phyloP scores from a whole-genome alignment of 495 filamentous ascomycete genomes.

The Penicillium argentinense region DNA sequence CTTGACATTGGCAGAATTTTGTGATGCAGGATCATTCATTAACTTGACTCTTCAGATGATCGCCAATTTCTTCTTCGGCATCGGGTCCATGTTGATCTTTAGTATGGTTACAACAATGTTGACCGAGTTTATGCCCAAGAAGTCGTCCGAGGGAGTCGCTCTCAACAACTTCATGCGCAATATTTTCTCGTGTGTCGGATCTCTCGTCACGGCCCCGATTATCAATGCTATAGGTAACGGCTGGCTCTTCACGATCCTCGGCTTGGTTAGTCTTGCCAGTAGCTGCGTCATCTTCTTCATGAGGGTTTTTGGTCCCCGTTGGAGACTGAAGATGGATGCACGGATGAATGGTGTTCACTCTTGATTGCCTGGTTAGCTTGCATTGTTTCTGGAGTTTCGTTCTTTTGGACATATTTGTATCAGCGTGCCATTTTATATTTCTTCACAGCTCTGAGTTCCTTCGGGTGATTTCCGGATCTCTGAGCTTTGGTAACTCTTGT shows the following conservation, averaged over 20 bases:
- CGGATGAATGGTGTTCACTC: slow-evolving; percentile 22
- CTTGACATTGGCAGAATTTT: too few relatives aligned
- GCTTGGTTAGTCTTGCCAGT: slow-evolving; percentile 56
- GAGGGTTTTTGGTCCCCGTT: slow-evolving; percentile 60
- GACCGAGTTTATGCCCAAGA: slow-evolving; percentile 85
- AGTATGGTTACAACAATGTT: slow-evolving; percentile 75
- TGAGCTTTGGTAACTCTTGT: too few relatives aligned
- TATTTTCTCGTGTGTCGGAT: slow-evolving; percentile 78
- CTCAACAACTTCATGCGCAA: slow-evolving; percentile 78
- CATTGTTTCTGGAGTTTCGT: neutral
- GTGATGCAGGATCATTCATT: too few relatives aligned
- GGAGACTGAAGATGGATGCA: slow-evolving; percentile 69
- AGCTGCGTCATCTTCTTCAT: slow-evolving; percentile 64
- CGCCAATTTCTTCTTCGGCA: slow-evolving; percentile 85
- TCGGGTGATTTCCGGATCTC: too few relatives aligned
- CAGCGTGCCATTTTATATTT: too few relatives aligned
- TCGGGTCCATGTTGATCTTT: slow-evolving; percentile 90
- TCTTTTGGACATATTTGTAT: neutral
- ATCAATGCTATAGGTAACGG: slow-evolving; percentile 83
- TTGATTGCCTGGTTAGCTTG: neutral
- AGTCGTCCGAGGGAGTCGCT: slow-evolving; percentile 74
- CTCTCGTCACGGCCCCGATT: slow-evolving; percentile 70
- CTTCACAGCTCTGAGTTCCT: too few relatives aligned
- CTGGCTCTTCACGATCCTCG: slow-evolving; percentile 83
- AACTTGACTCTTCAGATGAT: slow-evolving; percentile 49